Percentiles rank a stretch among this genome's conserved stretches.
phyloP scores from a whole-genome alignment of 768 basidiomycete genomes.

The Pleurotus platypus region DNA sequence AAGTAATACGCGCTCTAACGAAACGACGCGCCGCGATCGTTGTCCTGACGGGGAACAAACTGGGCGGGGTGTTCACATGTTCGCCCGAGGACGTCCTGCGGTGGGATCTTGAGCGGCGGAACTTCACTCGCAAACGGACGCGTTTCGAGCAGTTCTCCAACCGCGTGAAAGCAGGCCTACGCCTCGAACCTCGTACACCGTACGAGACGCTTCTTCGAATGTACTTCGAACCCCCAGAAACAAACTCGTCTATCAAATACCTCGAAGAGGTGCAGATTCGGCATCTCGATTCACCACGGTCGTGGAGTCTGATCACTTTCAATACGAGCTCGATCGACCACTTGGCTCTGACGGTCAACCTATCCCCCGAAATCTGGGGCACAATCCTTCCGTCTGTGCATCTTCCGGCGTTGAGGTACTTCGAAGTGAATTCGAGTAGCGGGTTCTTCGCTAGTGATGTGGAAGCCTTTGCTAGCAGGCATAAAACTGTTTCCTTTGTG shows the following conservation, averaged over 20 bases:
- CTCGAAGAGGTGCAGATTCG: slow-evolving; percentile 1
- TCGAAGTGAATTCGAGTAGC: slow-evolving; percentile 2
- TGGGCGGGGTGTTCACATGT: slow-evolving; percentile 6
- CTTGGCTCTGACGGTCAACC: slow-evolving; percentile 3
- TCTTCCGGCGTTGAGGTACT: background rate
- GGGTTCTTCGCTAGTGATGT: slow-evolving; percentile 1
- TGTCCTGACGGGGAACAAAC: slow-evolving; percentile 2
- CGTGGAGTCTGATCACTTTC: slow-evolving; percentile 6
- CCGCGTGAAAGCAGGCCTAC: background rate
- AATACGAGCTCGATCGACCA: slow-evolving; percentile 2
- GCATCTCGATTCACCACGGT: background rate
- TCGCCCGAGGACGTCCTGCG: background rate
- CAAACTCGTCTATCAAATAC: background rate
- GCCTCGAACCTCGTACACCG: slow-evolving; percentile 3
- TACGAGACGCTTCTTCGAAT: slow-evolving; percentile 6
- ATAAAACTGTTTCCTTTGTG: background rate
- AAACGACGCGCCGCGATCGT: background rate
- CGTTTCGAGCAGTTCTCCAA: background rate
- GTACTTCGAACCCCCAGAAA: slow-evolving; percentile 5
- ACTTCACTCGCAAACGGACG: background rate
- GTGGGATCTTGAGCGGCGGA: slow-evolving; percentile 2
- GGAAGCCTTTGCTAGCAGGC: slow-evolving; percentile 5
- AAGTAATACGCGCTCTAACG: background rate
- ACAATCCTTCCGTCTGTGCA: background rate
- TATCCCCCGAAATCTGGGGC: slow-evolving; percentile 2